Percentiles rank a stretch among this genome's conserved stretches.
These are phyloP conservation scores for Dryadomyces quercivorus DNA, from an alignment of 2,329 filamentous ascomycete genomes.

Conservation along the genomic window DNA sequence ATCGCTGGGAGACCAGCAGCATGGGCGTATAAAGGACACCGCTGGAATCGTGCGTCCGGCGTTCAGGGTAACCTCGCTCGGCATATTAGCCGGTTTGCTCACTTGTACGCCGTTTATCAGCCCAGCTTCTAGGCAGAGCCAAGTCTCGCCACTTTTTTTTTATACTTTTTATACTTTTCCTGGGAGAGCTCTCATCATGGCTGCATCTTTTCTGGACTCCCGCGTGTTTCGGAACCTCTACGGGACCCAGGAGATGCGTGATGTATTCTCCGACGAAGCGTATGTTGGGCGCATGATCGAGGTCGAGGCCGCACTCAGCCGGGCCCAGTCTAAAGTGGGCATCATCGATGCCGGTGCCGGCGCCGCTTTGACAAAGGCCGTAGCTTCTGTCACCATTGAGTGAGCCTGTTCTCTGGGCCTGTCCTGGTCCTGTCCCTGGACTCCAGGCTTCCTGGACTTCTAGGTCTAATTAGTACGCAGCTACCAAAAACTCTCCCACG, in stretches of 20 bases:
- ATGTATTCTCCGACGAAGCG: slow-evolving; percentile 35
- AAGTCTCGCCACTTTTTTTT: no score
- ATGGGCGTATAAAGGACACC: no score
- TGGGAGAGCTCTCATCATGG: background rate
- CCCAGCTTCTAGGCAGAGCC: no score
- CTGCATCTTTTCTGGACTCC: slow-evolving; percentile 28
- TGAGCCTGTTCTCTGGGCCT: background rate
- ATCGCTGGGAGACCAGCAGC: no score
- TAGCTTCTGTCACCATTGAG: slow-evolving; percentile 21
- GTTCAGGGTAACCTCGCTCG: no score
- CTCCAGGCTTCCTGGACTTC: no score
- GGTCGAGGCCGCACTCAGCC: slow-evolving; percentile 37
- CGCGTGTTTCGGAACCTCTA: slow-evolving; percentile 37
- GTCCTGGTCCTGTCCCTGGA: no score
- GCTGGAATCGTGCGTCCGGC: no score
- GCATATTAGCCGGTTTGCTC: no score
- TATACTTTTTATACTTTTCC: background rate
- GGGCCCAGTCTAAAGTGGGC: slow-evolving; percentile 33
- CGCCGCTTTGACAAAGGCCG: slow-evolving; percentile 19
- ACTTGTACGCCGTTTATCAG: no score
- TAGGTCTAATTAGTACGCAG: no score
- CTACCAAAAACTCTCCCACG: slow-evolving; percentile 9
- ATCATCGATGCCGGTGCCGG: slow-evolving; percentile 30
- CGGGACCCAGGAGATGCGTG: slow-evolving; percentile 36
- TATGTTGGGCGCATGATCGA: slow-evolving; percentile 36